Evolutionary conservation across 106 monocot genomes (phyloP).

Genomic region (Triglochin maritima): DNA sequence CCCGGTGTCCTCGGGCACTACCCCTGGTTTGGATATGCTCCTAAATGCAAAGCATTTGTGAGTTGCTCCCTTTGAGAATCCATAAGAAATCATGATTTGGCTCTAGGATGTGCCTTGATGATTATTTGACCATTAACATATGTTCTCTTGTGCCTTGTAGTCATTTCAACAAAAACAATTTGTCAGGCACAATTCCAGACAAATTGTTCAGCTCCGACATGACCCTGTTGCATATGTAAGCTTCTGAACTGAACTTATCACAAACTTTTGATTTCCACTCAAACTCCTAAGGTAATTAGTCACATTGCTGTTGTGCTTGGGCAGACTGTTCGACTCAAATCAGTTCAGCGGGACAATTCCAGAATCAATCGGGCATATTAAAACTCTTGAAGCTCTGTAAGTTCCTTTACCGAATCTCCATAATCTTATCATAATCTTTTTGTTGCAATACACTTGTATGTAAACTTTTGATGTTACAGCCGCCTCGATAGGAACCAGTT

Average conservation of each 20-base stretch:
- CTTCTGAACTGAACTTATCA: background rate
- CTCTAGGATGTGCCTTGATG: background rate
- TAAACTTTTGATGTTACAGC: slow-evolving; percentile 22
- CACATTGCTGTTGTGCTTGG: background rate
- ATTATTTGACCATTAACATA: background rate
- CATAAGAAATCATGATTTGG: no score
- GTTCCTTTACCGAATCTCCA: background rate
- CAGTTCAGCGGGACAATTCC: slow-evolving; percentile 63
- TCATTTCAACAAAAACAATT: slow-evolving; percentile 79
- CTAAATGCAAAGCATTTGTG: slow-evolving; percentile 69
- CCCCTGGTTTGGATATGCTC: slow-evolving; percentile 57
- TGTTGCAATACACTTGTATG: background rate
- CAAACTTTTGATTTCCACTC: background rate
- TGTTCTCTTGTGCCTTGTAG: slow-evolving; percentile 21
- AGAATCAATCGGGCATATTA: slow-evolving; percentile 34
- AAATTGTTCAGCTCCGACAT: slow-evolving; percentile 48
- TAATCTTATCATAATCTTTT: background rate
- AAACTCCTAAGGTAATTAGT: background rate
- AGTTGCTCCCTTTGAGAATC: slow-evolving; percentile 9
- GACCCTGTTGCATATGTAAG: slow-evolving; percentile 72
- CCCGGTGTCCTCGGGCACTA: slow-evolving; percentile 38
- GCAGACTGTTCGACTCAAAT: slow-evolving; percentile 68
- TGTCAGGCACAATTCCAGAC: slow-evolving; percentile 53
- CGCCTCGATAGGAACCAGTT: slow-evolving; percentile 66
- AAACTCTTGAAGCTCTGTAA: slow-evolving; percentile 54